Evolutionary conservation across 2,329 filamentous ascomycete species (phyloP).

Genomic region (Daldinia sp.): DNA sequence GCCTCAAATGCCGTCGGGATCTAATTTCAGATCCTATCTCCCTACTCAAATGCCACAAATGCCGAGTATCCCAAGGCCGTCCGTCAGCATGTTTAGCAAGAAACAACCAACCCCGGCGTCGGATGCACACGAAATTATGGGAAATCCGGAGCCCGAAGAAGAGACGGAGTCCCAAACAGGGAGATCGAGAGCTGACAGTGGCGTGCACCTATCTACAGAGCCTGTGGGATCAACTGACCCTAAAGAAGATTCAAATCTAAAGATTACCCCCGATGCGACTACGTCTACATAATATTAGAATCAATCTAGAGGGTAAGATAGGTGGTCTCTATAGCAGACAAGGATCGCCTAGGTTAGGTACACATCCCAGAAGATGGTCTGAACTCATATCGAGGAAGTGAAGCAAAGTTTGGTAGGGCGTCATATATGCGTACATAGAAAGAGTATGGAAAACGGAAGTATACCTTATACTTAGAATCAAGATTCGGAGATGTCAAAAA

Average conservation of each 20-base stretch:
- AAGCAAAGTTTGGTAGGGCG: constrained; percentile 1
- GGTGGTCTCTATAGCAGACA: background rate
- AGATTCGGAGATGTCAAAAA: background rate
- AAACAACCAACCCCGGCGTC: constrained; percentile 34
- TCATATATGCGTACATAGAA: background rate
- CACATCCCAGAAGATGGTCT: background rate
- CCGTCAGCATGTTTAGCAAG: constrained; percentile 46
- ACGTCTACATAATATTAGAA: constrained; percentile 19
- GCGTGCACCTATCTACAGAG: constrained; percentile 32
- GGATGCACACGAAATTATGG: background rate
- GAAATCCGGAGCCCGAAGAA: constrained; percentile 12
- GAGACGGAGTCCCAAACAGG: background rate
- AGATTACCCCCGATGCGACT: constrained; percentile 14
- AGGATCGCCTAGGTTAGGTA: background rate
- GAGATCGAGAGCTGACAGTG: constrained; percentile 21
- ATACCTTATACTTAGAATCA: background rate
- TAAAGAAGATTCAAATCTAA: constrained; percentile 25
- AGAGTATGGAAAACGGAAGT: background rate
- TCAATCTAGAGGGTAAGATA: background rate
- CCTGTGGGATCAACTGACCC: constrained; percentile 21
- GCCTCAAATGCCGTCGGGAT: constrained; percentile 51
- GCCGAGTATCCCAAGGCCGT: constrained; percentile 53
- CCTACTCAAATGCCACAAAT: constrained; percentile 51
- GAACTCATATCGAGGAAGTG: background rate
- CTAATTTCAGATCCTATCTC: constrained; percentile 52